Evolutionary conservation across 768 basidiomycete genomes (phyloP).

Genomic region (Russula compacta): DNA sequence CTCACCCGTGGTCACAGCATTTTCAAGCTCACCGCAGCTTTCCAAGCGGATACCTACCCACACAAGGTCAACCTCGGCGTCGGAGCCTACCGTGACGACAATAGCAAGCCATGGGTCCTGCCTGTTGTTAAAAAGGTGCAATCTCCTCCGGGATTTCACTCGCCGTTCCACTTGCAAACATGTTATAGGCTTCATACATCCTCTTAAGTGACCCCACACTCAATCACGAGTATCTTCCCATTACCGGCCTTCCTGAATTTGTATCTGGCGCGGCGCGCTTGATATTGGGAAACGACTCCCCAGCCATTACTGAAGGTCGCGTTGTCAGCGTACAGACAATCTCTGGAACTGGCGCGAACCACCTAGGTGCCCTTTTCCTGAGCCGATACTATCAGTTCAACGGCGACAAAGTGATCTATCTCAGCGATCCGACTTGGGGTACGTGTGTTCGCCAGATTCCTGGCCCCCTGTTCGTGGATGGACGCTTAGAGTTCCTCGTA

Average conservation of each 20-base stretch:
- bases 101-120: conserved; percentile 85
- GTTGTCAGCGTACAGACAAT: conserved; percentile 85
- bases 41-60: conserved; percentile 67
- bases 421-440: conserved; percentile 97
- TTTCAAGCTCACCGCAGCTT: conserved; percentile 84
- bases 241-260: conserved; percentile 79
- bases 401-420: conserved; percentile 59
- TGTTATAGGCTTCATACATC: conserved; percentile 56
- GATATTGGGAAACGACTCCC: conserved; percentile 66
- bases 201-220: conserved; percentile 60
- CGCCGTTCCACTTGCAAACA: not conserved
- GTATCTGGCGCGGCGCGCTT: conserved; percentile 74
- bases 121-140: conserved; percentile 82
- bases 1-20: conserved; percentile 42
- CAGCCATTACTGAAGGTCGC: conserved; percentile 60
- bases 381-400: conserved; percentile 69
- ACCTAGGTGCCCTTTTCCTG: conserved; percentile 83
- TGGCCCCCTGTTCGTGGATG: not conserved
- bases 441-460: conserved; percentile 26
- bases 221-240: conserved; percentile 91
- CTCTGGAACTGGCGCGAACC: conserved; percentile 94
- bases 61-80: conserved; percentile 89
- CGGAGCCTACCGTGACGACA: conserved; percentile 84
- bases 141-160: not conserved
- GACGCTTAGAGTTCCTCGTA: not conserved